These are phyloP conservation scores for Heliamphora pulchella DNA, from an alignment of 179 eudicot species.

Conservation along the genomic window DNA sequence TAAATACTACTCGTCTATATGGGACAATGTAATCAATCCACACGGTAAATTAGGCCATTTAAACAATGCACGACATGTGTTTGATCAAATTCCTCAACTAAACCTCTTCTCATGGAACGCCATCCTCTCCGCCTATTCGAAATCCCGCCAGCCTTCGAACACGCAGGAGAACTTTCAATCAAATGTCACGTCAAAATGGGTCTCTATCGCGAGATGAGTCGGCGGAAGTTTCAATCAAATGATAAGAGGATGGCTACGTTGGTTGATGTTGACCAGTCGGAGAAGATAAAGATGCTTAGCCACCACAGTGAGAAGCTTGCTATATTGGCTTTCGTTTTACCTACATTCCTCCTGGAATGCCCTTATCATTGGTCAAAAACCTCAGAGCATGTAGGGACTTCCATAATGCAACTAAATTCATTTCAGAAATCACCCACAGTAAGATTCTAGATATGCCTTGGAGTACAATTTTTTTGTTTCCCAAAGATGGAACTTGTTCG, in stretches of 20 bases:
- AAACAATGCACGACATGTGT: constrained; percentile 70
- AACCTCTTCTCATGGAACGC: constrained; percentile 79
- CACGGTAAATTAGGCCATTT: constrained; percentile 35
- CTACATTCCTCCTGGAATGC: constrained; percentile 53
- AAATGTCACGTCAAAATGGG: constrained; percentile 64
- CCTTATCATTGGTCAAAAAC: constrained; percentile 77
- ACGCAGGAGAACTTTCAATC: constrained; percentile 54
- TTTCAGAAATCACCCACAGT: constrained; percentile 73
- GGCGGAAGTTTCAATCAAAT: constrained; percentile 48
- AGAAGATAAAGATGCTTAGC: constrained; percentile 67
- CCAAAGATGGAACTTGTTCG: constrained; percentile 90
- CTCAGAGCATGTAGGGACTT: constrained; percentile 93
- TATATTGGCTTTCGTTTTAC: constrained; percentile 84
- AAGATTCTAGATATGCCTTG: constrained; percentile 52
- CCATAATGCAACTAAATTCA: constrained; percentile 74
- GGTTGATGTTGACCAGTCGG: constrained; percentile 71
- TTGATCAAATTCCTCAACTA: constrained; percentile 62
- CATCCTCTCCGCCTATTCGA: constrained; percentile 23
- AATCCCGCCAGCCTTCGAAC: constrained; percentile 27
- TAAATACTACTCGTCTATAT: too few relatives aligned
- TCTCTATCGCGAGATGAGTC: constrained; percentile 47
- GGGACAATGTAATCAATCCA: constrained; percentile 43
- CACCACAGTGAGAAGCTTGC: constrained; percentile 96
- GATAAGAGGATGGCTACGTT: constrained; percentile 68
- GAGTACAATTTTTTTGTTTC: constrained; percentile 58